A percentile compares a stretch with the other conserved stretches of the same genome.
Evolutionary conservation across 1,139 yeast species (phyloP).

Genomic region (Lodderomyces oxycetoniae): DNA sequence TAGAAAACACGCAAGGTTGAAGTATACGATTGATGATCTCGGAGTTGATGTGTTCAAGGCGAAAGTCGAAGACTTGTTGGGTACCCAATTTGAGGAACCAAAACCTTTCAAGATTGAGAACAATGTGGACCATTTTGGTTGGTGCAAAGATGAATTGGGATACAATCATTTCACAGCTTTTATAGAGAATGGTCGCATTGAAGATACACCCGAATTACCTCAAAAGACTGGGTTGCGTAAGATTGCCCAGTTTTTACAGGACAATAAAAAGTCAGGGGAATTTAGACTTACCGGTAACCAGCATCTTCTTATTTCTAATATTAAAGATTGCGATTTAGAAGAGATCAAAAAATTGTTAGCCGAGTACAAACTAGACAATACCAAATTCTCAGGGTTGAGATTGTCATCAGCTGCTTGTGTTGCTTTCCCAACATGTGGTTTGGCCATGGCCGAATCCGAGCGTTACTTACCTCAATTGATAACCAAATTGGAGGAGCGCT

Average conservation of each 20-base stretch:
- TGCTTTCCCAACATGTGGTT: slow-evolving; percentile 97
- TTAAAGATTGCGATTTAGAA: slow-evolving; percentile 64
- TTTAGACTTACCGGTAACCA: slow-evolving; percentile 96
- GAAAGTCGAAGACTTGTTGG: slow-evolving; percentile 81
- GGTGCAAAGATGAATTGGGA: slow-evolving; percentile 88
- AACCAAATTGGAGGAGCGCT: slow-evolving; percentile 71
- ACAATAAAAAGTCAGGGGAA: slow-evolving; percentile 57
- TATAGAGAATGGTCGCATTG: slow-evolving; percentile 96
- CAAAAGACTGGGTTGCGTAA: slow-evolving; percentile 84
- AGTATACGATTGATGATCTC: slow-evolving; percentile 92
- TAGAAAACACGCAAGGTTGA: slow-evolving; percentile 96
- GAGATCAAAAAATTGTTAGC: slow-evolving; percentile 60
- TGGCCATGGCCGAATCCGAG: slow-evolving; percentile 98
- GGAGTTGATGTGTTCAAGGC: slow-evolving; percentile 76
- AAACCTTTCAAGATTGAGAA: slow-evolving; percentile 74
- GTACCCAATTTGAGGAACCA: slow-evolving; percentile 66
- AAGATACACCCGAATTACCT: slow-evolving; percentile 84
- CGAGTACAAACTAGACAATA: slow-evolving; percentile 77
- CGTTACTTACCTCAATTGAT: slow-evolving; percentile 85
- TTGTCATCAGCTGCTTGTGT: slow-evolving; percentile 95
- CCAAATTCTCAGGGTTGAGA: slow-evolving; percentile 78
- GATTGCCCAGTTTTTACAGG: slow-evolving; percentile 61
- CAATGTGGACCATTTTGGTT: slow-evolving; percentile 88
- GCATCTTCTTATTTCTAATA: slow-evolving; percentile 73
- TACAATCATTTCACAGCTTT: slow-evolving; percentile 88